Evolutionary conservation across 192 early-diverging fungal genomes (phyloP).

Genomic region (Coemansia sp.): DNA sequence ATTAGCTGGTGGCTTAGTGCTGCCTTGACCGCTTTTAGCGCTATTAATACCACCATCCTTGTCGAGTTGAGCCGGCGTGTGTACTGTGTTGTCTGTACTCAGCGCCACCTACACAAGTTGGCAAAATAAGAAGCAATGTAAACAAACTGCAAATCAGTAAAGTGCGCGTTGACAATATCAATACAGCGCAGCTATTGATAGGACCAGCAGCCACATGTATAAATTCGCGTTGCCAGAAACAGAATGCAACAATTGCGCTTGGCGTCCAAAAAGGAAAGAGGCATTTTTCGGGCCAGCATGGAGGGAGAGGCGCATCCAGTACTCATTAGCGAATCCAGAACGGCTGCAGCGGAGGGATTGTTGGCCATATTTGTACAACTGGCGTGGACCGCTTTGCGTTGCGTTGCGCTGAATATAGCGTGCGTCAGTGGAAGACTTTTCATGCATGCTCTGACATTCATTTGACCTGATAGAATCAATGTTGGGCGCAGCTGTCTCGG

Average conservation of each 20-base stretch:
- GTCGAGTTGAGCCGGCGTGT: conserved; percentile 2
- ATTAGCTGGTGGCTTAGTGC: conserved; percentile 4
- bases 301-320: conserved; percentile 10
- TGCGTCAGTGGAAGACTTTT: conserved; percentile 6
- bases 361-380: not conserved
- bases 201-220: not conserved
- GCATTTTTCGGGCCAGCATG: not conserved
- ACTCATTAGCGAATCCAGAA: conserved; percentile 6
- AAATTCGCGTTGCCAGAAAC: not conserved
- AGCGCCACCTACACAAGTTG: conserved; percentile 31
- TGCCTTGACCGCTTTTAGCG: not conserved
- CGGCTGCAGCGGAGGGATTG: not conserved
- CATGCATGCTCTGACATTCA: conserved; percentile 3
- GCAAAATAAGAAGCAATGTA: conserved; percentile 1
- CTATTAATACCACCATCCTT: not conserved
- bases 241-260: conserved; percentile 5
- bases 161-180: not conserved
- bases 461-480: too few species aligned
- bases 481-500: too few species aligned
- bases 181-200: not conserved
- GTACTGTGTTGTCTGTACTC: conserved; percentile 4
- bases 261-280: not conserved
- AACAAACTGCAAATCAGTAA: conserved; percentile 1
- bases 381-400: conserved; percentile 1
- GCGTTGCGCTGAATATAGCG: not conserved